These are phyloP conservation scores for Sarocladiaceae sp. DNA, from an alignment of 2,329 filamentous ascomycete genomes.

Conservation along the genomic window DNA sequence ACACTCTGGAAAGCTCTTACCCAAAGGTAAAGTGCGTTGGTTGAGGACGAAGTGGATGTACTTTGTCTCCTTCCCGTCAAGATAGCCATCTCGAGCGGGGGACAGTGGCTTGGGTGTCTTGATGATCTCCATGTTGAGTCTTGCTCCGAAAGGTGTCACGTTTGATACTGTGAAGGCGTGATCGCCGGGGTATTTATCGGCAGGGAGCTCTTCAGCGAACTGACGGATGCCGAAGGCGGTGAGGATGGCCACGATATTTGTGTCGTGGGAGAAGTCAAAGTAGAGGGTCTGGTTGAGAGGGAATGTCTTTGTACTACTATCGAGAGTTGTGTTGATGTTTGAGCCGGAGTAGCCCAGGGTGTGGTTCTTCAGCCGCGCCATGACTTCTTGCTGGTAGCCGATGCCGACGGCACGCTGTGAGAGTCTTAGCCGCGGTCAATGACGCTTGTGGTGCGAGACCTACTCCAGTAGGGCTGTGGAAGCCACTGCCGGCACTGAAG, in stretches of 20 bases:
- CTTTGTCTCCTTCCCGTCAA: conserved; percentile 49
- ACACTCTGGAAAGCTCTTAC: conserved; percentile 61
- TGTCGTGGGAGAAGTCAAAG: conserved; percentile 76
- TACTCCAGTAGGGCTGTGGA: conserved; percentile 60
- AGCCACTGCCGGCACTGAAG: conserved; percentile 59
- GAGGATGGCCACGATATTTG: conserved; percentile 65
- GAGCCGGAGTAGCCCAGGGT: conserved; percentile 54
- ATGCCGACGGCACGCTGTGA: conserved; percentile 63
- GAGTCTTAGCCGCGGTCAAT: conserved; percentile 17
- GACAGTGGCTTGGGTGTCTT: conserved; percentile 59
- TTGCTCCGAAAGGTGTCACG: conserved; percentile 66
- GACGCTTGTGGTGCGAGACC: conserved; percentile 48
- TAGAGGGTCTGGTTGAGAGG: conserved; percentile 70
- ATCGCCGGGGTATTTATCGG: conserved; percentile 47
- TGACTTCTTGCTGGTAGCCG: conserved; percentile 68
- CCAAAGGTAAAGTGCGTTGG: conserved; percentile 68
- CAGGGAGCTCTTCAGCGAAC: conserved; percentile 57
- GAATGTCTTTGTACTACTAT: conserved; percentile 64
- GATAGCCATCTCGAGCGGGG: conserved; percentile 50
- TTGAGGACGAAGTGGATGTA: conserved; percentile 75
- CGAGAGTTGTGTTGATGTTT: conserved; percentile 66
- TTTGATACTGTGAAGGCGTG: conserved; percentile 64
- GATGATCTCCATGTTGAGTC: conserved; percentile 72
- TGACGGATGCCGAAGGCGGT: conserved; percentile 70
- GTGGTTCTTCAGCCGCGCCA: conserved; percentile 67